Evolutionary conservation across 1,284 basidiomycete genomes (phyloP).

Genomic region (Ganoderma boninense): DNA sequence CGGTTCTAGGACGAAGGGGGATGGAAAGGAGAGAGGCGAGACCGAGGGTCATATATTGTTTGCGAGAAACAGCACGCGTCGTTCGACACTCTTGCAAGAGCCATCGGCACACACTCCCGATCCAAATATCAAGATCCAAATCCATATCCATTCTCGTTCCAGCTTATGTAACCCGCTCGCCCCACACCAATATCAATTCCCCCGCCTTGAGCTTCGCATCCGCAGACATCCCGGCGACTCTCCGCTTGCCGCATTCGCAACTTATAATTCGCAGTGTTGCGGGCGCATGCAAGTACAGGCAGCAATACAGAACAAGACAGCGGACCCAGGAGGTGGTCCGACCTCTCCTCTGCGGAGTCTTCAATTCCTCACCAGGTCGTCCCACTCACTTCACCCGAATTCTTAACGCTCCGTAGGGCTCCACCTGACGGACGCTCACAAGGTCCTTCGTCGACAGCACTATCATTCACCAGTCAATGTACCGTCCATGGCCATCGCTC

Average conservation of each 20-base stretch:
- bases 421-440: slow-evolving; percentile 59
- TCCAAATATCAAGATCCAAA: not conserved
- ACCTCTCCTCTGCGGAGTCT: not conserved
- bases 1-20: slow-evolving; percentile 29
- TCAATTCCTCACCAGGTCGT: not conserved
- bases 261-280: not conserved
- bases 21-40: slow-evolving; percentile 31
- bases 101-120: slow-evolving; percentile 17
- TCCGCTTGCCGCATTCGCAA: not conserved
- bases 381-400: slow-evolving; percentile 46
- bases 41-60: slow-evolving; percentile 34
- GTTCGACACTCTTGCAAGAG: slow-evolving; percentile 34
- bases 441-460: slow-evolving; percentile 74
- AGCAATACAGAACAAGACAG: not conserved
- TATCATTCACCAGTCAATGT: slow-evolving; percentile 37
- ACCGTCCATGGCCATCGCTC: not conserved
- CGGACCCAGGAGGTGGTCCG: not conserved
- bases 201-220: no score
- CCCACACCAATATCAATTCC: no score
- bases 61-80: slow-evolving; percentile 21
- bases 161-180: not conserved
- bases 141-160: not conserved
- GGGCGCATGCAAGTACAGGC: not conserved
- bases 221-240: not conserved
- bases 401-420: slow-evolving; percentile 58